Conservation (phyloP, 75 land plant species). For the Pinus taeda region DNA sequence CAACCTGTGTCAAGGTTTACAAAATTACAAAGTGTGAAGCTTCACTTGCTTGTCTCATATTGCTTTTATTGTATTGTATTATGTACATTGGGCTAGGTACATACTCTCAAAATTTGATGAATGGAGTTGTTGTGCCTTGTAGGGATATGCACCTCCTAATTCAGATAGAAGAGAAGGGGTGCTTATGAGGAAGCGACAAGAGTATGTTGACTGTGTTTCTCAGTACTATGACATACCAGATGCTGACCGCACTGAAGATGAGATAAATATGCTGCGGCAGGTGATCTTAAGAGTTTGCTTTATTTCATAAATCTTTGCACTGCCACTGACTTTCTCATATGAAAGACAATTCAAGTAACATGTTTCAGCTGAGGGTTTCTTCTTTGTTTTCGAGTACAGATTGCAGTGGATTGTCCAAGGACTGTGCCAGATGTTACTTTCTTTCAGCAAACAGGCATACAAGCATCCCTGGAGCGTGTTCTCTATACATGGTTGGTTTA, state of each 20-base stretch:
- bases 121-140: slow-evolving; percentile 24
- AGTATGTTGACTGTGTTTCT: slow-evolving; percentile 88
- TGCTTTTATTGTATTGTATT: not conserved
- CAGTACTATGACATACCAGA: slow-evolving; percentile 94
- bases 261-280: slow-evolving; percentile 91
- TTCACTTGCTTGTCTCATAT: not conserved
- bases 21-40: not conserved
- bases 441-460: slow-evolving; percentile 82
- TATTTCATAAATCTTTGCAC: not conserved
- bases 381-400: slow-evolving; percentile 37
- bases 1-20: not conserved
- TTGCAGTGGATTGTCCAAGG: slow-evolving; percentile 96
- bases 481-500: slow-evolving; percentile 84
- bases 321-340: slow-evolving; percentile 7
- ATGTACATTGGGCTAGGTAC: not conserved
- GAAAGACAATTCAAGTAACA: not conserved
- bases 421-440: slow-evolving; percentile 98
- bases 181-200: slow-evolving; percentile 82
- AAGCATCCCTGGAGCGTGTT: slow-evolving; percentile 87
- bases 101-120: not conserved
- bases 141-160: slow-evolving; percentile 99
- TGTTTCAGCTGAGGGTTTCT: not conserved
- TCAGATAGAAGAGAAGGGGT: slow-evolving; percentile 93
- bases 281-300: slow-evolving; percentile 24
- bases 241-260: slow-evolving; percentile 89